Percentiles rank a stretch among this genome's conserved stretches.
Conservation (phyloP, 495 filamentous ascomycete genomes). For the Bathelium albidoporum region DNA sequence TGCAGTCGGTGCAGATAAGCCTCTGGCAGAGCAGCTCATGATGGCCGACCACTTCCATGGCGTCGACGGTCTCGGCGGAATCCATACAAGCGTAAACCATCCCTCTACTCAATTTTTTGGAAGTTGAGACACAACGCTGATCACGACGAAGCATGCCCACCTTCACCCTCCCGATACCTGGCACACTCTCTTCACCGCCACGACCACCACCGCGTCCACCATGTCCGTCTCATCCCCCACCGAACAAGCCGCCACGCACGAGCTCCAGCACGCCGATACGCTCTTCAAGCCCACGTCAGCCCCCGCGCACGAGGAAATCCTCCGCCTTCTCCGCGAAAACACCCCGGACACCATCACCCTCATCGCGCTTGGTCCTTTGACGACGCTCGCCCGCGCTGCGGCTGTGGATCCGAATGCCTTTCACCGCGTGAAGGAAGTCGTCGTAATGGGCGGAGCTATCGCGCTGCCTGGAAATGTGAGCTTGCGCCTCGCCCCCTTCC, state of each 20-base stretch:
- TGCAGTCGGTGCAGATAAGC: constrained; percentile 74
- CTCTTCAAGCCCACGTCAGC: constrained; percentile 63
- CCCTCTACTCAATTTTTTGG: background rate
- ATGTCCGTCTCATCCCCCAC: constrained; percentile 33
- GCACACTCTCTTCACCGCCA: constrained; percentile 65
- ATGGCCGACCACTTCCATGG: constrained; percentile 92
- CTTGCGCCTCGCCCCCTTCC: background rate
- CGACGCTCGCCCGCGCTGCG: constrained; percentile 82
- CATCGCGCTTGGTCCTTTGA: constrained; percentile 80
- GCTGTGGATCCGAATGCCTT: constrained; percentile 77
- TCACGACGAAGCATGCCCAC: constrained; percentile 58
- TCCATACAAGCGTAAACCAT: constrained; percentile 61
- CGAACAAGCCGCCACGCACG: constrained; percentile 23
- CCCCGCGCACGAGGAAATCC: constrained; percentile 73
- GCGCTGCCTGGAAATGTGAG: constrained; percentile 64
- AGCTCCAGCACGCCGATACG: constrained; percentile 28
- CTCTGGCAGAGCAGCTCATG: constrained; percentile 71
- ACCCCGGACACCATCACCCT: constrained; percentile 77
- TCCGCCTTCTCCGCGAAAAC: constrained; percentile 66
- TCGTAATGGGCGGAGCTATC: constrained; percentile 95
- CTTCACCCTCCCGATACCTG: constrained; percentile 73
- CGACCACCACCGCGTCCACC: too few species aligned
- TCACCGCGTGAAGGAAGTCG: constrained; percentile 75
- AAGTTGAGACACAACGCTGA: background rate
- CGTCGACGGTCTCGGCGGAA: constrained; percentile 79